These are phyloP conservation scores for Trichoderma gamsii DNA, from an alignment of 495 filamentous ascomycete species.

Conservation along the genomic window DNA sequence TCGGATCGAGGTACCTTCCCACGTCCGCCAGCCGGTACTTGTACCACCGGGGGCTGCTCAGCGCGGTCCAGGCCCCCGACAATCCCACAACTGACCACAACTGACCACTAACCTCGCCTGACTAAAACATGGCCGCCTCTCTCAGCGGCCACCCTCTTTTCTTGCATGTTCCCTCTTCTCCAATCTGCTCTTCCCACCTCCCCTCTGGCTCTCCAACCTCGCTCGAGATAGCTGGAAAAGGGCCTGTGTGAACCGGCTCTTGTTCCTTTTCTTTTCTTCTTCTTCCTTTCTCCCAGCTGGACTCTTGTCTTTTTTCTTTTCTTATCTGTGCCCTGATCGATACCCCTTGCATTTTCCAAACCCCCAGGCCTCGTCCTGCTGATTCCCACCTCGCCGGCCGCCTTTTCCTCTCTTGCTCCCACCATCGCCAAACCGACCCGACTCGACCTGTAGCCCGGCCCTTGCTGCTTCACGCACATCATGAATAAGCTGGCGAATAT, in stretches of 20 bases:
- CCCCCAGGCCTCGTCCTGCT: not conserved
- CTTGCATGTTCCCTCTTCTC: conserved; percentile 22
- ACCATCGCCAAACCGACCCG: conserved; percentile 21
- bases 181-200: conserved; percentile 30
- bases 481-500: conserved; percentile 96
- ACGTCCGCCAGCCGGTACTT: not conserved
- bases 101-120: not conserved
- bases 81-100: conserved; percentile 3
- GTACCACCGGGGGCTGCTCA: conserved; percentile 17
- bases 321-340: conserved; percentile 20
- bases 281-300: conserved; percentile 12
- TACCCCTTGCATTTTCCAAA: conserved; percentile 14
- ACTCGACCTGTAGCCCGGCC: conserved; percentile 20
- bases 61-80: conserved; percentile 8
- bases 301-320: conserved; percentile 27
- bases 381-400: conserved; percentile 5
- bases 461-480: conserved; percentile 27
- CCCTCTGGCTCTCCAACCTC: conserved; percentile 29
- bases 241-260: not conserved
- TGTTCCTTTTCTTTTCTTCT: conserved; percentile 19
- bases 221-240: conserved; percentile 18
- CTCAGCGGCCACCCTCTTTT: conserved; percentile 17
- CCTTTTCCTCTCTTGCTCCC: conserved; percentile 24
- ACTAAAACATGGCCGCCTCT: conserved; percentile 16
- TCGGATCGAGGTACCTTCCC: not conserved